These are phyloP conservation scores for Suillus fuscotomentosus DNA, from an alignment of 768 basidiomycete genomes.

Conservation along the genomic window DNA sequence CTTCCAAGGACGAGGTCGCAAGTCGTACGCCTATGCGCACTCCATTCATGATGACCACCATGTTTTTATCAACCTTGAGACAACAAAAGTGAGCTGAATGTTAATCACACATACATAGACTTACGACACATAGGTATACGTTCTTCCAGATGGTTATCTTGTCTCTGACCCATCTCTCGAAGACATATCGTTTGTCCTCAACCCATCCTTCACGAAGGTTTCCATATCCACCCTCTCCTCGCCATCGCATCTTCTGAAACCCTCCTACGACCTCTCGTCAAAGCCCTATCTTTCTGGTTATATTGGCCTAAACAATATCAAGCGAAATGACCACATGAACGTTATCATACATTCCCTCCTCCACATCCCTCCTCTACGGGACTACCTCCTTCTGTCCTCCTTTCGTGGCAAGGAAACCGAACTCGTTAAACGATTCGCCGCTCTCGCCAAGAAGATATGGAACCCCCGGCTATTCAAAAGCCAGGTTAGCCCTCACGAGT, in stretches of 20 bases:
- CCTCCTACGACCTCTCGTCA: slow-evolving; percentile 81
- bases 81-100: slow-evolving; percentile 67
- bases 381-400: slow-evolving; percentile 78
- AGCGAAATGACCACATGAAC: slow-evolving; percentile 96
- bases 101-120: background rate
- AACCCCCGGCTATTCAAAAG: slow-evolving; percentile 95
- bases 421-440: slow-evolving; percentile 83
- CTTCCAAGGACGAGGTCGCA: slow-evolving; percentile 94
- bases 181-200: slow-evolving; percentile 89
- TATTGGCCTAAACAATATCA: slow-evolving; percentile 97
- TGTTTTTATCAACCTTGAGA: slow-evolving; percentile 95
- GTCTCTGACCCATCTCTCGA: slow-evolving; percentile 96
- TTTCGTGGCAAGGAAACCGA: slow-evolving; percentile 79
- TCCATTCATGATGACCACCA: slow-evolving; percentile 98
- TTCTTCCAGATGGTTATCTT: slow-evolving; percentile 94
- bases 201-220: slow-evolving; percentile 76
- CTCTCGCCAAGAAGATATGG: slow-evolving; percentile 92
- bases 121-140: slow-evolving; percentile 69
- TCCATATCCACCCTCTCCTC: slow-evolving; percentile 57
- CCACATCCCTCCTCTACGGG: slow-evolving; percentile 87
- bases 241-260: slow-evolving; percentile 58
- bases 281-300: slow-evolving; percentile 90
- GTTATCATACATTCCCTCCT: slow-evolving; percentile 92
- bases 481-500: slow-evolving; percentile 98
- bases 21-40: slow-evolving; percentile 94